Base-by-base conservation (phyloP, 768 basidiomycete species). In the Trametopsis cervina region DNA sequence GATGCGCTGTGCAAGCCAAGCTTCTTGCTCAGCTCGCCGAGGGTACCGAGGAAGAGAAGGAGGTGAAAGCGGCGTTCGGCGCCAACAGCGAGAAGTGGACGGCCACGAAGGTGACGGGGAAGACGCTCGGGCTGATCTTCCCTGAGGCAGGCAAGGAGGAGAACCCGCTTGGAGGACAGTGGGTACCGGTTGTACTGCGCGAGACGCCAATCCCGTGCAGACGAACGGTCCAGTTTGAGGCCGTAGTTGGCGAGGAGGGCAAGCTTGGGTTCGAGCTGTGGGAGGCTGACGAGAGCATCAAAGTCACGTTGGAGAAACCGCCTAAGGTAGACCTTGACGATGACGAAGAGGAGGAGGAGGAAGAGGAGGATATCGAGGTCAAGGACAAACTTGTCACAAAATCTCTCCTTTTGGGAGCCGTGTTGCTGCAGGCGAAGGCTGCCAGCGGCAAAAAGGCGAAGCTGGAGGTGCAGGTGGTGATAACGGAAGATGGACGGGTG, bases 1-100 rank as follows among this genome's bases (percentile, higher is more conserved):
- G 89, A n/a, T 83, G 80, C 48, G 88, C 85, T 3, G 59, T 83
- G 35, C 88, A 90, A 61, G 89, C 84, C 1, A 76, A 76, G 40
- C 60, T 89, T 29, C 69, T 90, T 29, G 65, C 74, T 1, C 60
- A 62, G 10, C 66, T 86, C 24, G 66, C 68, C 2, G 63, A 67
- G 47, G 50, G 50, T 44, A 57, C 62, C 2, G 68, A 70, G 38
- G 72, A 71, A 35, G 75, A 77, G 36, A 68, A 67, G 37, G 77
- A 80, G 50, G 58, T 88, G 21, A 61, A 68, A 22, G 61, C 58
- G 13, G 77, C 78, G 22, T 84, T 85, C 54, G 54, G 57, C 59
- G 68, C 56, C 51, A 70, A 54, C 36, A 71, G 58, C 53, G 29
- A 33, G 29, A 64, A 70, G 46, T 65, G 65, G 49, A 69, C 69